These are phyloP conservation scores for Ceratocystis cacaofunesta DNA, from an alignment of 2,329 filamentous ascomycete species.

Conservation along the genomic window DNA sequence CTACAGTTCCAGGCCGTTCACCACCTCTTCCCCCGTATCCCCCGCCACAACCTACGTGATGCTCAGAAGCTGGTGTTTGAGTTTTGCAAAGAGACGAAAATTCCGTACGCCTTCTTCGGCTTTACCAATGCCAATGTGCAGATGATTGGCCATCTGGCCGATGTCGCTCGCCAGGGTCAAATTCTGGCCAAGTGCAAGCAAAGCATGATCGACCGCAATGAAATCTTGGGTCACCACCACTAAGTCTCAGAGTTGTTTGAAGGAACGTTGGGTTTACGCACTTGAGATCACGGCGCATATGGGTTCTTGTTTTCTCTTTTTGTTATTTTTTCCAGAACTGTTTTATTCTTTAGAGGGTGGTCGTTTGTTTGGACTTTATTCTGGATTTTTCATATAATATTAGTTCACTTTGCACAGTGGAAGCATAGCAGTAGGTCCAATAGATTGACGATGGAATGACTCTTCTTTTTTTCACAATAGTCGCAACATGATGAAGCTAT, in stretches of 20 bases:
- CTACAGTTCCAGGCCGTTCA: slow-evolving; percentile 84
- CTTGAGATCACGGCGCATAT: neutral
- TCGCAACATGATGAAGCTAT: too few species aligned
- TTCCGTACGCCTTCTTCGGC: slow-evolving; percentile 74
- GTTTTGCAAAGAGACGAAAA: slow-evolving; percentile 67
- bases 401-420: too few species aligned
- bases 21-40: slow-evolving; percentile 70
- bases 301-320: neutral
- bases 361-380: neutral
- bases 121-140: slow-evolving; percentile 73
- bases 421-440: too few species aligned
- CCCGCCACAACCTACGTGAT: slow-evolving; percentile 65
- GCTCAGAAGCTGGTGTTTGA: slow-evolving; percentile 63
- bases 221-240: slow-evolving; percentile 16
- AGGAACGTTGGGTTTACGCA: neutral
- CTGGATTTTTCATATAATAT: neutral
- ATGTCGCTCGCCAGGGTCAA: slow-evolving; percentile 65
- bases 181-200: slow-evolving; percentile 62
- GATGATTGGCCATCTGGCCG: slow-evolving; percentile 60
- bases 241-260: slow-evolving; percentile 12
- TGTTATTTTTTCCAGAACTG: neutral
- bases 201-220: slow-evolving; percentile 16
- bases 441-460: too few species aligned
- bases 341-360: neutral
- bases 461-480: too few species aligned